Evolutionary conservation across 2,329 filamentous ascomycete species (phyloP), one percentile per base, ranked within the genome.

Genomic region (Colletotrichum sp.): DNA sequence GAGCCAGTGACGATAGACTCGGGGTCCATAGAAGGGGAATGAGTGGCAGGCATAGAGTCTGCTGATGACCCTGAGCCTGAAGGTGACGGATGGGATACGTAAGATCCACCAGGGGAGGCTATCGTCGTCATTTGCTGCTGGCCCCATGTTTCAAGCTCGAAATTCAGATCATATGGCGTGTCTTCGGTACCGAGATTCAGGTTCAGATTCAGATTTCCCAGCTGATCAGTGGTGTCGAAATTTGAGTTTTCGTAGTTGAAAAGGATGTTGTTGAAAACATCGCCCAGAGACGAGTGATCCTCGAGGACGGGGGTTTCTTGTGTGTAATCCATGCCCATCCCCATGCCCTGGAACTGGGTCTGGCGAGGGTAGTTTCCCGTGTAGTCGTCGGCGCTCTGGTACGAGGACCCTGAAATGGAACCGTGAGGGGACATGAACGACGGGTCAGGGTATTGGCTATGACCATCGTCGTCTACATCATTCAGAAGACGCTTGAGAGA

Each of bases 401-500:
- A 76, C 32, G 70, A 68, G 2, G 73, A 66, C 24, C 67, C 67
- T 18, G 73, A 61, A 34, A 73, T n/a, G 58, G 73, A 73, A 5
- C 73, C 73, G 12, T 73, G 72, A 7, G 64, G 66, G 15, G 73
- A 76, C 6, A 65, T 62, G 38, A 68, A 70, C 21, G 67, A 68
- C 15, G 73, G 66, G 34, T 70, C 66, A 4, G 72, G 55, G 55
- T 77, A 77, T 34, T 58, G 43, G n/a, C 43, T 52, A 6, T 21
- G 62, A 8, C 26, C 15, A n/a, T 76, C 73, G 16, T 72, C 66
- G 1, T 77, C 76, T 13, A 70, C 76, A 28, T 76, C 69, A 21
- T 77, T 77, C 26, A 77, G 69, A 5, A 77, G 73, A 26, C 76
- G 75, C 55, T 77, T 77, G 6, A 77, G 70, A 8, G 75, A 70